Conservation (phyloP, 2,329 filamentous ascomycete species). For the Cytospora paraplurivora region DNA sequence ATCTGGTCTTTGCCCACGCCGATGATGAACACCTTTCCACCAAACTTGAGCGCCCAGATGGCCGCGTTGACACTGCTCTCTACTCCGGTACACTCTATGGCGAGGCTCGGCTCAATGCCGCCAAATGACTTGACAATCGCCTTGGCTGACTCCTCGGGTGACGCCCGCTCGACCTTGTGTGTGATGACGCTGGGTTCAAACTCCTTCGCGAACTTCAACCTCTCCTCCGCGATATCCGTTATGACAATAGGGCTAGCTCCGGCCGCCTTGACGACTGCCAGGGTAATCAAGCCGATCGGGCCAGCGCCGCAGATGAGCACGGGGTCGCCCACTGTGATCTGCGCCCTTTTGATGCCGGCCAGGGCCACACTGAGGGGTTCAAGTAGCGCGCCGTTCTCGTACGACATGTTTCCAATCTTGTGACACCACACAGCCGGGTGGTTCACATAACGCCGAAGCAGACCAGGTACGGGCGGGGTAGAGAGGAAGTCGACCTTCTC, state of each 20-base stretch:
- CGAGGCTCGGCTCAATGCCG: constrained; percentile 77
- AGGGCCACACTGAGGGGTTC: constrained; percentile 90
- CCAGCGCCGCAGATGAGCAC: constrained; percentile 90
- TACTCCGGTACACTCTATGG: constrained; percentile 92
- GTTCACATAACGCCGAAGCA: constrained; percentile 90
- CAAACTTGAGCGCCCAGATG: constrained; percentile 90
- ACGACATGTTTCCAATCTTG: constrained; percentile 91
- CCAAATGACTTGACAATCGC: constrained; percentile 71
- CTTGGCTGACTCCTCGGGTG: constrained; percentile 70
- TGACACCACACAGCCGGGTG: constrained; percentile 95
- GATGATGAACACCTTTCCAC: constrained; percentile 95
- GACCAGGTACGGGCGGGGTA: constrained; percentile 84
- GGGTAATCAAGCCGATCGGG: constrained; percentile 87
- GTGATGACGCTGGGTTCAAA: constrained; percentile 79
- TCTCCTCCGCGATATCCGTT: constrained; percentile 88
- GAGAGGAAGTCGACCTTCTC: constrained; percentile 83
- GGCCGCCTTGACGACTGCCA: constrained; percentile 81
- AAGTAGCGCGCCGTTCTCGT: constrained; percentile 85
- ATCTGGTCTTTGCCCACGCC: constrained; percentile 96
- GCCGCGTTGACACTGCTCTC: constrained; percentile 84
- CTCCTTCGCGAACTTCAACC: constrained; percentile 81
- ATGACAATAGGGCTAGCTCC: constrained; percentile 91
- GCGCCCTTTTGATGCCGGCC: constrained; percentile 82
- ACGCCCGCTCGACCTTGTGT: constrained; percentile 69
- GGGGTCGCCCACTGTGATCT: constrained; percentile 80